Conservation (phyloP, 129 eudicot species). For the Chrysanthemum lavandulifolium region DNA sequence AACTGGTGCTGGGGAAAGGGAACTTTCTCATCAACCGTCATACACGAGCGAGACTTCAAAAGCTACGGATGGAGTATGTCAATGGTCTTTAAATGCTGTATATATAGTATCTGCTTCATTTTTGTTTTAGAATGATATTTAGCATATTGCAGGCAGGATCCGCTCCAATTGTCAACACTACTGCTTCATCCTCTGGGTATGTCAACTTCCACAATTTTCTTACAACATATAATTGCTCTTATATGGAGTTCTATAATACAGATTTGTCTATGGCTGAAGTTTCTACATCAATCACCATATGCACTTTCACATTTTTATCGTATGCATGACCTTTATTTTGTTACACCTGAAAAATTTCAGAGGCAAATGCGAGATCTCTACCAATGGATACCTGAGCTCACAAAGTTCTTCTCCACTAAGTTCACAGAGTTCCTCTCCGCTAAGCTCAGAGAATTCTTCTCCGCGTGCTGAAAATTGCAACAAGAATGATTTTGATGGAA, state of each 20-base stretch:
- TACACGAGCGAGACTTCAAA: constrained; percentile 46
- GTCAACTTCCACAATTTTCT: constrained; percentile 22
- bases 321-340: constrained; percentile 17
- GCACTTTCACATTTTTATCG: constrained; percentile 2
- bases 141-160: constrained; percentile 34
- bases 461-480: constrained; percentile 34
- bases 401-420: constrained; percentile 34
- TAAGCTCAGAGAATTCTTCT: constrained; percentile 33
- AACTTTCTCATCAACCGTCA: constrained; percentile 44
- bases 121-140: not conserved
- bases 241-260: not conserved
- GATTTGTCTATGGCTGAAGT: not conserved
- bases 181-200: constrained; percentile 38
- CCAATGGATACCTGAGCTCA: constrained; percentile 38
- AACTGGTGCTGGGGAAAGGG: constrained; percentile 40
- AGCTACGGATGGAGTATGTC: constrained; percentile 49
- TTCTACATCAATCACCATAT: constrained; percentile 12
- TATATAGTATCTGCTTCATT: not conserved
- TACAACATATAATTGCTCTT: not conserved
- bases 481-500: constrained; percentile 22
- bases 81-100: not conserved
- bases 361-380: constrained; percentile 47
- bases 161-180: constrained; percentile 38
- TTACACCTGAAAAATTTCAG: constrained; percentile 31
- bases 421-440: not conserved